Percentiles rank a stretch among this genome's conserved stretches.
Evolutionary conservation across 441 rosid species (phyloP).

Genomic region (Flueggea neowawraea): DNA sequence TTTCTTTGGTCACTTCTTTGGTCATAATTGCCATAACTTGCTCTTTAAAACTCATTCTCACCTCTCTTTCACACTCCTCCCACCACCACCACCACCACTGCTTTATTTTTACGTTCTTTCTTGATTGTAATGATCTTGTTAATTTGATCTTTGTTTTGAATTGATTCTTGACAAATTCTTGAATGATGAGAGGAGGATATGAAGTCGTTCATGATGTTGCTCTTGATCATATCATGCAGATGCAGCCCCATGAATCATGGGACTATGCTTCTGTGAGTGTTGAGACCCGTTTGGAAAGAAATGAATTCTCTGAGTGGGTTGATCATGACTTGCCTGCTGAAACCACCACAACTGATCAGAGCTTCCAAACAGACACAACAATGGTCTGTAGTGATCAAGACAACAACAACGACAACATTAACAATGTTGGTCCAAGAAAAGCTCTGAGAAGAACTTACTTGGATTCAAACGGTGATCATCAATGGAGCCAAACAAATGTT

Average conservation of each 20-base stretch:
- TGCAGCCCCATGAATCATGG: constrained; percentile 42
- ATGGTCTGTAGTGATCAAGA: constrained; percentile 13
- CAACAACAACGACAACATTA: constrained; percentile 1
- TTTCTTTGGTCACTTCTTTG: constrained; percentile 28
- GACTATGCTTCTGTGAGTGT: constrained; percentile 9
- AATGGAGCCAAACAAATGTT: constrained; percentile 19
- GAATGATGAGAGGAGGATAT: constrained; percentile 38
- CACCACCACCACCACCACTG: neutral
- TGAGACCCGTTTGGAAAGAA: constrained; percentile 35
- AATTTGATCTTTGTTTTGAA: neutral
- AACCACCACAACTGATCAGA: constrained; percentile 22
- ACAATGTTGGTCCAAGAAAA: constrained; percentile 21
- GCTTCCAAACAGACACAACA: constrained; percentile 23
- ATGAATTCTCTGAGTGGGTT: constrained; percentile 65
- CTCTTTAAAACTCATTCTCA: constrained; percentile 20
- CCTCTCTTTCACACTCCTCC: constrained; percentile 24
- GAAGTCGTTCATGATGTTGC: constrained; percentile 38
- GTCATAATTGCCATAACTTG: neutral
- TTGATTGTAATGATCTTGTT: neutral
- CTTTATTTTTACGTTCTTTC: neutral
- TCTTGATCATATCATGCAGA: constrained; percentile 23
- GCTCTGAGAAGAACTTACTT: constrained; percentile 5
- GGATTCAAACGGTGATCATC: constrained; percentile 9
- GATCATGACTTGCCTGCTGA: constrained; percentile 55
- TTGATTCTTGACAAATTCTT: neutral